Evolutionary conservation across 768 basidiomycete genomes (phyloP), one percentile per base, ranked within the genome.

Genomic region (Lyophyllum atratum): DNA sequence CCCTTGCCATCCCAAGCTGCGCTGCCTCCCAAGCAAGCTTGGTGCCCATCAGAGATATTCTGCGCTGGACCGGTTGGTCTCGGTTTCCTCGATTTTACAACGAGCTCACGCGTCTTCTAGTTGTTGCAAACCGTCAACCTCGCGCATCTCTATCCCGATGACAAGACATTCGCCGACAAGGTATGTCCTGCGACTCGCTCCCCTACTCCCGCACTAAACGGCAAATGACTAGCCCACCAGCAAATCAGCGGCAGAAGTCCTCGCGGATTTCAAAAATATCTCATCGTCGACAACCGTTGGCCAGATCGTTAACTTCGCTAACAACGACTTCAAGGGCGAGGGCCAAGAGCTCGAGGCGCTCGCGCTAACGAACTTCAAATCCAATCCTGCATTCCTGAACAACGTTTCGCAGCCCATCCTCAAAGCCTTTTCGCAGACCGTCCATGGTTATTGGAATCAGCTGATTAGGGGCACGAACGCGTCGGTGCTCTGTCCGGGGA

Each of bases 101-200:
- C 45, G 3, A 15, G 25, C 54, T 47, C 24, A 64, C 52, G 46
- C 56, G 64, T 40, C 33, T 28, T 34, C 7, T 63, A 93, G 91
- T 66, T 93, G 9, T 76, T 97, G 24, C 93, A 96, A 82, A 89
- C 91, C 1, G 86, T 95, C 58, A 89, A 93, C 68, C 63, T 96
- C 58, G 92, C 93, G 0, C 69, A 80, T 40, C 73, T 90, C 25
- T 97, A 81, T 67, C 68, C 80, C 0, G 95, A 97, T 70, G 85
- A 87, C 45, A 96, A 97, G 74, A 95, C 92, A 0, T 87, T 96
- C 69, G 90, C 90, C 8, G 95, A 96, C 78, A 84, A 84, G 68
- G 80, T 77, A 52, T 4, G 50, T 39, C 39, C 53, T 25, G 31
- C 49, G 14, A n/a, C 25, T 9, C 17, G 25, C 39, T 24, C 12